phyloP scores from a whole-genome alignment of 106 monocot genomes.

The Allium cepa region DNA sequence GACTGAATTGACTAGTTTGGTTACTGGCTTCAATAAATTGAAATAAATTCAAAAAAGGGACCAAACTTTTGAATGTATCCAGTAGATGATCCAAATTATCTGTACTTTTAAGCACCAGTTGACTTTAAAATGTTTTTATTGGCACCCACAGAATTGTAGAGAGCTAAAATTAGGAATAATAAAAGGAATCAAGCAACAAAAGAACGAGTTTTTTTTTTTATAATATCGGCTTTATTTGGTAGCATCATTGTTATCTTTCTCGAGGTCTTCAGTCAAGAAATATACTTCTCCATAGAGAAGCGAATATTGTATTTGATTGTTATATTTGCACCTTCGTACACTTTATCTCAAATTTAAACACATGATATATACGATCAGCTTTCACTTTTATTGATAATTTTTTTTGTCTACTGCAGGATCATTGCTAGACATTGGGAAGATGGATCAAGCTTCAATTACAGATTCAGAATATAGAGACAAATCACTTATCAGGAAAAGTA shows the following conservation, averaged over 20 bases:
- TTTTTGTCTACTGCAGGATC: constrained; percentile 1
- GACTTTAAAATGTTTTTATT: not conserved
- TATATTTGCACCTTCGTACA: not conserved
- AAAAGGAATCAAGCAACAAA: not conserved
- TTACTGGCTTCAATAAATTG: not conserved
- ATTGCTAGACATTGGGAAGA: not conserved
- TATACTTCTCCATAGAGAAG: not conserved
- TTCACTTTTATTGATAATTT: not conserved
- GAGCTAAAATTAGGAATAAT: not conserved
- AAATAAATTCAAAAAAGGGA: not conserved
- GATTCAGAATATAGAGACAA: constrained; percentile 1
- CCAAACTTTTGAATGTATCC: not conserved
- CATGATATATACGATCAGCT: not conserved
- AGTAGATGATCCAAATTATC: not conserved
- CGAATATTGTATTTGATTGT: not conserved
- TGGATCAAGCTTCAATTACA: not conserved
- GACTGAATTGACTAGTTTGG: not conserved
- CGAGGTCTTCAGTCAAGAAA: not conserved
- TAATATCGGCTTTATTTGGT: not conserved
- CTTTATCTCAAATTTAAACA: not conserved
- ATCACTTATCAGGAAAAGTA: constrained; percentile 21
- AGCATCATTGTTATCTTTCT: not conserved
- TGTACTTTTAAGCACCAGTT: not conserved
- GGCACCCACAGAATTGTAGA: not conserved
- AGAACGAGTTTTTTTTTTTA: not conserved